Evolutionary conservation across 257 asterid species (phyloP), one percentile per base, ranked within the genome.

Genomic region (Solanum piurae): DNA sequence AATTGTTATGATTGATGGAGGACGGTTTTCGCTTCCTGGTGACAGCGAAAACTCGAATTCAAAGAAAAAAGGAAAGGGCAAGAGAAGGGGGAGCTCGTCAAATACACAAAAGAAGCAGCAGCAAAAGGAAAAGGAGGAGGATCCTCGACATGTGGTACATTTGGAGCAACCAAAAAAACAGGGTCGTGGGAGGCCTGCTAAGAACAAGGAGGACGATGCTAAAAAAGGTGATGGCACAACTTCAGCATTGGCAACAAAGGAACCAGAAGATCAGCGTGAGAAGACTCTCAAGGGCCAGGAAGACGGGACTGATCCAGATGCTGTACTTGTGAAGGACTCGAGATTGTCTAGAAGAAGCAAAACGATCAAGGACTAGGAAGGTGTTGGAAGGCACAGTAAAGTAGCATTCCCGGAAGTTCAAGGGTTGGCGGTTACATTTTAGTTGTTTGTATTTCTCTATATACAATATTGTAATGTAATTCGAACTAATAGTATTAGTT

Each of bases 301-400:
- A 14, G 11, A 74, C 4, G 10, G 31, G 18, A 31, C 12, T 7
- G 49, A 86, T 86, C 80, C 72, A n/a, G 85, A 73, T 73, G 46
- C 74, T 71, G 36, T 66, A 58, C 9, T 83, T 20, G 7, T 29
- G 58, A 73, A 18, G 64, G 84, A 38, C 85, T 84, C 34, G 75
- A 27, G 83, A 36, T 34, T 74, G 38, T 37, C 82, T 36, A 74
- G 76, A 31, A 33, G 42, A 64, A 62, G 27, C 42, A 76, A 87
- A 88, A 60, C 5, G n/a, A 21, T 36, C 27, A 21, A 80, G 46
- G 86, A 80, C 82, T 62, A 36, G 83, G 88, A 83, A 89, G 89
- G 31, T 40, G 87, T 60, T 60, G 23, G 55, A 52, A 71, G 42
- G 33, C 75, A 58, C 62, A 58, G 42, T 11, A 13, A 83, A 38